These are phyloP conservation scores for Fusarium sp. DNA, from an alignment of 2,329 filamentous ascomycete genomes.

Conservation along the genomic window DNA sequence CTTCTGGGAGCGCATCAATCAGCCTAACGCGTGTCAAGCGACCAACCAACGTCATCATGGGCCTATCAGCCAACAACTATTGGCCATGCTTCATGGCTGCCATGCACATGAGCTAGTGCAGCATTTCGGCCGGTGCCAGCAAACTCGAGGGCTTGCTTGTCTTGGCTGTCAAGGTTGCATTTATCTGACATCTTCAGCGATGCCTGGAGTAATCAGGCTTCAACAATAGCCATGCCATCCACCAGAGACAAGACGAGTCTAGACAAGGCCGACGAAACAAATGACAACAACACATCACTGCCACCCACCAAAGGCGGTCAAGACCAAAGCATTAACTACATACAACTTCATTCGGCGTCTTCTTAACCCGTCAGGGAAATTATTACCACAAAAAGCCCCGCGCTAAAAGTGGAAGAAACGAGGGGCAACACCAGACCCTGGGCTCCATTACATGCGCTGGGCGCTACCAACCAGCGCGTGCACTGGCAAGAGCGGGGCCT, in stretches of 20 bases:
- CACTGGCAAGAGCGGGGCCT: conserved; percentile 33
- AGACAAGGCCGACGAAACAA: neutral
- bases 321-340: neutral
- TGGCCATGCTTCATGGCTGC: neutral
- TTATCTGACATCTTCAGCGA: conserved; percentile 12
- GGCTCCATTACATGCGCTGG: neutral
- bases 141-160: neutral
- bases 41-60: conserved; percentile 14
- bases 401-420: conserved; percentile 32
- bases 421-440: conserved; percentile 31
- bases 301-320: conserved; percentile 3
- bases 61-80: conserved; percentile 1
- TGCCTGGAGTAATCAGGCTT: neutral
- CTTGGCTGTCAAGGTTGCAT: conserved; percentile 16
- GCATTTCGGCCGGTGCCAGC: conserved; percentile 13
- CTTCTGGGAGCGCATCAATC: conserved; percentile 1
- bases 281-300: neutral
- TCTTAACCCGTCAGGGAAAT: conserved; percentile 15
- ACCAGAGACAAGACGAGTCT: neutral
- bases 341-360: neutral
- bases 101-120: conserved; percentile 11
- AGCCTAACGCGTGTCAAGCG: neutral
- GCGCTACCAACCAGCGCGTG: conserved; percentile 6
- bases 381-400: conserved; percentile 34
- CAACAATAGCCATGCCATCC: neutral